These are phyloP conservation scores for Dictyostelium firmibasis DNA, from an alignment of 78 protist species.

Conservation along the genomic window DNA sequence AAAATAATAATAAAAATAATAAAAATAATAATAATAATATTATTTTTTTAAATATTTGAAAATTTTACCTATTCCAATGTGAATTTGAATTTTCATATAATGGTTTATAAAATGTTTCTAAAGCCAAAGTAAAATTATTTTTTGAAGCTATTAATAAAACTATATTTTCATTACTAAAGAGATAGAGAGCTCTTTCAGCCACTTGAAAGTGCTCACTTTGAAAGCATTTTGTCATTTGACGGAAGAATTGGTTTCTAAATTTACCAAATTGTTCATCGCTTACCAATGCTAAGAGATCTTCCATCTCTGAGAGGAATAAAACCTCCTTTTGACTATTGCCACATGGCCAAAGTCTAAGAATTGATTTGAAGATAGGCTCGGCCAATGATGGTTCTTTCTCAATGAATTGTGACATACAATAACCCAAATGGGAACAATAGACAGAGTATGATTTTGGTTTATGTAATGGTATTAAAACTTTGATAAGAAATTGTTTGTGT, in stretches of 20 bases:
- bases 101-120: constrained; percentile 39
- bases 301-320: constrained; percentile 60
- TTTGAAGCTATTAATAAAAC: constrained; percentile 54
- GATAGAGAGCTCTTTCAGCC: constrained; percentile 65
- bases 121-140: not conserved
- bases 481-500: constrained; percentile 89
- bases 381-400: constrained; percentile 71
- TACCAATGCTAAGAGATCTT: constrained; percentile 26
- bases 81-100: constrained; percentile 50
- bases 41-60: not conserved
- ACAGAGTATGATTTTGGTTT: constrained; percentile 82
- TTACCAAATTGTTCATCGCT: constrained; percentile 25
- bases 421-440: constrained; percentile 72
- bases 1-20: not conserved
- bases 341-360: constrained; percentile 57
- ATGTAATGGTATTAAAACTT: constrained; percentile 92
- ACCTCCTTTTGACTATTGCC: constrained; percentile 80
- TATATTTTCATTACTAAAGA: constrained; percentile 70
- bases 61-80: constrained; percentile 72
- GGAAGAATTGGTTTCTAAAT: constrained; percentile 24
- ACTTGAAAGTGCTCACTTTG: constrained; percentile 76
- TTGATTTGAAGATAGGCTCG: constrained; percentile 18
- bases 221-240: constrained; percentile 61
- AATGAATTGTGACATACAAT: constrained; percentile 76
- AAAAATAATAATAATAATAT: not conserved